Base-by-base conservation (phyloP, 2,329 filamentous ascomycete species). In the Monosporascus sp. region DNA sequence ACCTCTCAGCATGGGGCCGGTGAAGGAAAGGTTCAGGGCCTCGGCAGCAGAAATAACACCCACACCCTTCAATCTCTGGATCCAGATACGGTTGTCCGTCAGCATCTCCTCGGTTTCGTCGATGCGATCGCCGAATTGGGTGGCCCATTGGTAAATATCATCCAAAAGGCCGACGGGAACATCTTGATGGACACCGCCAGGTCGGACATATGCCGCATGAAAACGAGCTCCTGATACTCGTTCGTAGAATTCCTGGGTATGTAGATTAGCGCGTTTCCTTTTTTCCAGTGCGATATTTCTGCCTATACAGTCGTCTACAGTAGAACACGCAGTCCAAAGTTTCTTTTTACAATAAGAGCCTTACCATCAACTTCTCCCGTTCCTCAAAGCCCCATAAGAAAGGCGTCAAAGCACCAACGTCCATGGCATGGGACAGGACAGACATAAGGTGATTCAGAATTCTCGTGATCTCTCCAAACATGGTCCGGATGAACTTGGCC, bases 301-400 rank as follows among this genome's bases (percentile, higher is more conserved):
- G 49, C 35, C 31, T 48, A 46, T 55, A 43, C 18, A 46, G 7
- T 25, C 18, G 38, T 36, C 11, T 25, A 41, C 18, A 48, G 9
- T 45, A 18, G 35, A 50, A 7, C n/a, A 45, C 17, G 11, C 7
- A 14, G 18, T 43, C 5, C 3, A 18, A 22, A 47, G 1, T 48
- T 48, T 45, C 45, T 18, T 27, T 20, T 17, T 7, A 38, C 27
- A 18, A n/a, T 24, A 27, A 37, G 22, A 11, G 15, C 68, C 83
- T 70, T 80, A 97, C 93, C 95, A 99, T 99, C 55, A 99, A 82
- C 82, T 99, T 99, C 79, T 99, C 94, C 81, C 94, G 89, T 79
- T 99, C 94, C 77, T 99, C 94, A 72, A 99, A 99, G 57, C 94
- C 94, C 94, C 94, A 99, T 77, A 99, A 74, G 83, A 99, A 99